Evolutionary conservation across 768 basidiomycete genomes (phyloP), one percentile per base, ranked within the genome.

Genomic region (Gyrodon lividus): DNA sequence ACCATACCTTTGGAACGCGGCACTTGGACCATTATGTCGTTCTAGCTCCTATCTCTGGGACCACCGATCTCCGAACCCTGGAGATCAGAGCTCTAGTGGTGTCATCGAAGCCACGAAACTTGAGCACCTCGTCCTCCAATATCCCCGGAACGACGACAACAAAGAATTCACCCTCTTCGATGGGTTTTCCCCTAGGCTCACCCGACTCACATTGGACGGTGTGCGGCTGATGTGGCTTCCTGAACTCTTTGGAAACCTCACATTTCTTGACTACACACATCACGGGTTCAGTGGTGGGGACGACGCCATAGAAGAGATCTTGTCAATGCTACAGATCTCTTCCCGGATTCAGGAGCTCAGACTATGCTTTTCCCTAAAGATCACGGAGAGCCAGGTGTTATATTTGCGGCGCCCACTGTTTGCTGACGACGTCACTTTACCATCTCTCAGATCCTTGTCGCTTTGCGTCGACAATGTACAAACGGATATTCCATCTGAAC

Each of bases 1-100:
- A 3, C 85, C 85, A 1, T 82, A 79, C 62, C 71, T 88, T n/a
- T 86, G 82, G 81, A 84, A 83, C 46, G 80, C 83, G 12, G 77
- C 83, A 19, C 72, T 88, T 35, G 81, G 82, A 4, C 75, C 72
- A 20, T 76, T 77, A 52, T 83, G 79, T 59, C 71, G 70, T 8
- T 65, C 68, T 20, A 37, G 52, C 38, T 53, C 58, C 16, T 56
- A 60, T 47, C 53, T 67, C 30, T 60, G 63, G 65, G 59, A 66
- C 10, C 35, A 58, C 46, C 55, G 52, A 48, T 57, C 54, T 22
- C 52, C 58, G n/a, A 46, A 50, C 6, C 28, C 34, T 6, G 54
- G 43, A 5, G 54, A 50, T 26, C 41, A 19, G 31, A 4, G 26
- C 23, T 60, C 48, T 43, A 51, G 35, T 59, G 56, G 20, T 54